Percentiles rank a stretch among this genome's conserved stretches.
phyloP scores from a whole-genome alignment of 2,329 filamentous ascomycete genomes.

The Stemphylium lycopersici region DNA sequence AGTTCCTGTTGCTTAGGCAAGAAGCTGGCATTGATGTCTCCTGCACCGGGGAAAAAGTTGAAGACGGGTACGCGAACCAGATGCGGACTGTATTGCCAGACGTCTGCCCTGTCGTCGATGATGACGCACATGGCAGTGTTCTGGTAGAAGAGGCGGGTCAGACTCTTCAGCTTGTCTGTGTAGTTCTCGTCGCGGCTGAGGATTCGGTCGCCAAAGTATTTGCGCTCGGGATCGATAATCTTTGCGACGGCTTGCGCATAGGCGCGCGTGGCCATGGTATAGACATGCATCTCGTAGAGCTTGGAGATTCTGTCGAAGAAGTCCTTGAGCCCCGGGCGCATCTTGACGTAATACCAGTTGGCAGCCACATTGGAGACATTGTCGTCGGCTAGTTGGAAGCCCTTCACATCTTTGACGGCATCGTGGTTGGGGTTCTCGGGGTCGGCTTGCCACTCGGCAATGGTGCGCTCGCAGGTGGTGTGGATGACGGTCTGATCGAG shows the following conservation, averaged over 20 bases:
- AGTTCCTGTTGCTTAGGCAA: constrained; percentile 72
- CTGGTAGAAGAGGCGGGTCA: constrained; percentile 90
- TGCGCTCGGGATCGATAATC: constrained; percentile 88
- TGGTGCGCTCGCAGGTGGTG: constrained; percentile 93
- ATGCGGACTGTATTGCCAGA: constrained; percentile 93
- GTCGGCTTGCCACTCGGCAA: constrained; percentile 94
- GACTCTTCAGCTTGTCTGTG: constrained; percentile 85
- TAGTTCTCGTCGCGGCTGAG: constrained; percentile 97
- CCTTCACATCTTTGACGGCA: constrained; percentile 84
- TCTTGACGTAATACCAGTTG: constrained; percentile 94
- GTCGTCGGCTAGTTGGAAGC: constrained; percentile 89
- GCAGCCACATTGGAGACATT: constrained; percentile 44
- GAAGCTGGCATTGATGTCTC: constrained; percentile 98
- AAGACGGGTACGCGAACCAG: constrained; percentile 94
- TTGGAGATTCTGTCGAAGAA: constrained; percentile 80
- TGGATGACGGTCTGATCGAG: constrained; percentile 98
- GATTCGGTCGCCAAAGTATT: constrained; percentile 90
- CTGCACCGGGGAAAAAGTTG: constrained; percentile 97
- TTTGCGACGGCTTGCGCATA: constrained; percentile 91
- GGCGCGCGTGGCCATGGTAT: constrained; percentile 98
- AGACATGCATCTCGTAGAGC: constrained; percentile 94
- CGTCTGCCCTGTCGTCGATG: constrained; percentile 95
- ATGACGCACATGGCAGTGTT: constrained; percentile 99
- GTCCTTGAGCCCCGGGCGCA: constrained; percentile 81
- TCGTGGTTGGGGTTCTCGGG: constrained; percentile 87